Evolutionary conservation across 768 basidiomycete species (phyloP).

Genomic region (Leccinum incarnatum): DNA sequence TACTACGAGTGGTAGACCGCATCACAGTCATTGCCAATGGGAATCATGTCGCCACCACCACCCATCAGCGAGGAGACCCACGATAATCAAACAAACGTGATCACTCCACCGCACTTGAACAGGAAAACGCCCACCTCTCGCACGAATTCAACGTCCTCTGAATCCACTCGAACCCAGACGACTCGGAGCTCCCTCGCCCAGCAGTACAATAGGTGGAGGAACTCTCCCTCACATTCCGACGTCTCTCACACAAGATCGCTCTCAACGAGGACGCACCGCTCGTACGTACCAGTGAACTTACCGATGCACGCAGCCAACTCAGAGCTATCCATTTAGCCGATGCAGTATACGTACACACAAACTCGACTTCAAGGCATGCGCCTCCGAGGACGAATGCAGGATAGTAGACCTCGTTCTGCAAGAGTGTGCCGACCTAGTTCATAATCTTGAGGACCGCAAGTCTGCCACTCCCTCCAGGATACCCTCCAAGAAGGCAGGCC

Average conservation of each 20-base stretch:
- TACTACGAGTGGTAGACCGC: neutral
- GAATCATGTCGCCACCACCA: conserved; percentile 42
- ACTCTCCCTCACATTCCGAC: conserved; percentile 39
- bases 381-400: conserved; percentile 54
- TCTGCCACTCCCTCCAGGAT: conserved; percentile 19
- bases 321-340: conserved; percentile 45
- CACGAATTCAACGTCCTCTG: conserved; percentile 56
- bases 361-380: conserved; percentile 43
- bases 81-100: conserved; percentile 2
- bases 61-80: too few relatives aligned
- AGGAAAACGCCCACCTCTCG: conserved; percentile 54
- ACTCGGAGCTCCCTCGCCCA: too few relatives aligned
- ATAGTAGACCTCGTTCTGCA: conserved; percentile 63
- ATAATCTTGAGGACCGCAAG: conserved; percentile 53
- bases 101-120: conserved; percentile 40
- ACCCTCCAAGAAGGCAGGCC: conserved; percentile 47
- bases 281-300: conserved; percentile 47
- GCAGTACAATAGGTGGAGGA: too few relatives aligned
- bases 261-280: conserved; percentile 56
- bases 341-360: conserved; percentile 53
- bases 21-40: conserved; percentile 76
- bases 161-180: conserved; percentile 46
- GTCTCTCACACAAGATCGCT: conserved; percentile 64
- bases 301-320: conserved; percentile 42
- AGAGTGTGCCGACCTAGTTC: conserved; percentile 75